Conservation (phyloP, 108 stramenopile species). For the Nitzschia inconspicua region DNA sequence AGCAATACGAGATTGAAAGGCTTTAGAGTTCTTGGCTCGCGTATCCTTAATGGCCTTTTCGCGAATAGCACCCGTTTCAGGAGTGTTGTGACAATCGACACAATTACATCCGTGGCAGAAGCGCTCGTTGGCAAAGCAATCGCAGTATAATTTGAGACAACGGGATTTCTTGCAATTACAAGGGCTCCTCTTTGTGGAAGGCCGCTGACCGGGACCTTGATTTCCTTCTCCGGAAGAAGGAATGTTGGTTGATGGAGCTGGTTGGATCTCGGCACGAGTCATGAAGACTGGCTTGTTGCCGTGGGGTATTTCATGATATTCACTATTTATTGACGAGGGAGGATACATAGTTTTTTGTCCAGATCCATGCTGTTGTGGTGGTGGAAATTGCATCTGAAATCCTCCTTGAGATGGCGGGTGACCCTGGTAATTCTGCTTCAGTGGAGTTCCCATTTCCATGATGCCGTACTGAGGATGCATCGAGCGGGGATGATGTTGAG, state of each 20-base stretch:
- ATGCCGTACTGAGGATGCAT: conserved; percentile 5
- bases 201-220: conserved; percentile 14
- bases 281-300: conserved; percentile 4
- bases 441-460: conserved; percentile 14
- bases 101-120: conserved; percentile 94
- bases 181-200: conserved; percentile 25
- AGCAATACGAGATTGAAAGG: conserved; percentile 66
- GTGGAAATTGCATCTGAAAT: conserved; percentile 4
- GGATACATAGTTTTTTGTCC: conserved; percentile 13
- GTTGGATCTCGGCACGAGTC: too few species aligned
- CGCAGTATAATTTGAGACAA: conserved; percentile 96
- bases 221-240: conserved; percentile 30
- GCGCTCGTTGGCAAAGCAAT: conserved; percentile 86
- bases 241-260: not conserved
- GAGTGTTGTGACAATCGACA: conserved; percentile 77
- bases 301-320: not conserved
- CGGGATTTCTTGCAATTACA: conserved; percentile 90
- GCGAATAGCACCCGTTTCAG: conserved; percentile 55
- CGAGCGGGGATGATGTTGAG: not conserved
- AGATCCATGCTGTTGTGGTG: not conserved
- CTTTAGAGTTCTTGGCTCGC: conserved; percentile 77
- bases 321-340: not conserved
- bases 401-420: not conserved
- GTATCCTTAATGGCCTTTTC: conserved; percentile 89
- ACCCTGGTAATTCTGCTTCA: conserved; percentile 1